Percentiles rank a stretch among this genome's conserved stretches.
Conservation (phyloP, 148 eudicot genomes). For the Simmondsia chinensis region DNA sequence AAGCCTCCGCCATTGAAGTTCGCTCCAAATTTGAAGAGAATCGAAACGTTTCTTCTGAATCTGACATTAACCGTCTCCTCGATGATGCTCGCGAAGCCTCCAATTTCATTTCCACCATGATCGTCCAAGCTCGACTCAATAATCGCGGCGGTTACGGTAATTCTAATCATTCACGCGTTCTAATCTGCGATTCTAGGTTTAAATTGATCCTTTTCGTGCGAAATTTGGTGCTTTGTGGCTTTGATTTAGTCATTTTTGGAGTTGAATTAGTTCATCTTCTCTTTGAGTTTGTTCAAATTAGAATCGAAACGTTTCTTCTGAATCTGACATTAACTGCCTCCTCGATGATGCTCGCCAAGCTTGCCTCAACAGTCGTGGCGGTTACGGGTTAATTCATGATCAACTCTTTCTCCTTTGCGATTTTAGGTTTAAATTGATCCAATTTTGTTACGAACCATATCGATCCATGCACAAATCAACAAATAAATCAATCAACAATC, state of each 20-base stretch:
- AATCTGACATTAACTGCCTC: slow-evolving; percentile 43
- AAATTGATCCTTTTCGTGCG: background rate
- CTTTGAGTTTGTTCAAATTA: no score
- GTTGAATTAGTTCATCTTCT: no score
- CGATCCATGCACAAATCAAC: no score
- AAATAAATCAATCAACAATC: no score
- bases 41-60: slow-evolving; percentile 40
- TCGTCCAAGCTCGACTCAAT: slow-evolving; percentile 85
- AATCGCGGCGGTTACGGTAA: slow-evolving; percentile 71
- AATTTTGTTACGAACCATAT: no score
- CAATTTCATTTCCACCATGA: slow-evolving; percentile 65
- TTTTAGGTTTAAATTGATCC: no score
- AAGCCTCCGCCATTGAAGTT: slow-evolving; percentile 66
- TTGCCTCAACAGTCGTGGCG: slow-evolving; percentile 63
- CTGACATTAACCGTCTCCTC: slow-evolving; percentile 46
- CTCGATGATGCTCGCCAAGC: slow-evolving; percentile 79
- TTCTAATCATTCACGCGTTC: background rate
- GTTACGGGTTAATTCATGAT: slow-evolving; percentile 39
- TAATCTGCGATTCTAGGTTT: no score
- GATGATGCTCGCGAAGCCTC: slow-evolving; percentile 74
- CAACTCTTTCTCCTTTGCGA: no score
- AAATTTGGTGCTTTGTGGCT: background rate
- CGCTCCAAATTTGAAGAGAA: slow-evolving; percentile 80
- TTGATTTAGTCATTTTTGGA: no score
- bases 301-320: slow-evolving; percentile 46